phyloP scores from a whole-genome alignment of 2,329 filamentous ascomycete genomes.

The Beauveria bassiana region DNA sequence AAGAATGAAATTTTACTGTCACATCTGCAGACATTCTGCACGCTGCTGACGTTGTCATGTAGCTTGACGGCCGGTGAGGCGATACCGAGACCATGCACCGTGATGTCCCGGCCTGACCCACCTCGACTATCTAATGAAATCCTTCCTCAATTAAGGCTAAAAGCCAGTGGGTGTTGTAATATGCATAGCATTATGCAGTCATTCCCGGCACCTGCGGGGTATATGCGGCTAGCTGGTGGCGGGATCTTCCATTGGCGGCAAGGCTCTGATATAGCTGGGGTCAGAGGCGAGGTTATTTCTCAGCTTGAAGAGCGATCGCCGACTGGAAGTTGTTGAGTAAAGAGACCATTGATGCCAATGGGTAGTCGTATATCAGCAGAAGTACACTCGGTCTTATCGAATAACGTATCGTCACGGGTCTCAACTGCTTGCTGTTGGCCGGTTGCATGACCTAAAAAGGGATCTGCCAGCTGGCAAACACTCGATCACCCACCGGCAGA shows the following conservation, averaged over 20 bases:
- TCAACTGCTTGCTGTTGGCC: neutral
- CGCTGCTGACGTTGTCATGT: neutral
- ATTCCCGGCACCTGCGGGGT: no score
- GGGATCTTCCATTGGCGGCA: neutral
- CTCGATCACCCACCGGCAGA: neutral
- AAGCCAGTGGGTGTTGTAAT: neutral
- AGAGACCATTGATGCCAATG: no score
- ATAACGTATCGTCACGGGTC: neutral
- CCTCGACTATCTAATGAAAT: neutral
- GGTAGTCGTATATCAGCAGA: no score
- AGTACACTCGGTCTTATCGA: no score
- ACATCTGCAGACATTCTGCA: neutral
- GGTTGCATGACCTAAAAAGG: neutral
- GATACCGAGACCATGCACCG: constrained; percentile 5
- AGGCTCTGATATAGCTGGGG: no score
- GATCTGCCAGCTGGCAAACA: constrained; percentile 4
- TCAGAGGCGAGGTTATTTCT: no score
- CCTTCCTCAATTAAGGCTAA: neutral
- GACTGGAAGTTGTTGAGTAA: no score
- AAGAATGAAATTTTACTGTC: no score
- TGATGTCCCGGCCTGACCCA: constrained; percentile 10
- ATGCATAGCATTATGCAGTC: neutral
- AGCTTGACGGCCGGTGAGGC: neutral
- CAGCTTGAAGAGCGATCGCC: no score
- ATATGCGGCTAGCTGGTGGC: neutral